Evolutionary conservation across 2,329 filamentous ascomycete species (phyloP), one percentile per base, ranked within the genome.

Genomic region (Aspergillus hortae): DNA sequence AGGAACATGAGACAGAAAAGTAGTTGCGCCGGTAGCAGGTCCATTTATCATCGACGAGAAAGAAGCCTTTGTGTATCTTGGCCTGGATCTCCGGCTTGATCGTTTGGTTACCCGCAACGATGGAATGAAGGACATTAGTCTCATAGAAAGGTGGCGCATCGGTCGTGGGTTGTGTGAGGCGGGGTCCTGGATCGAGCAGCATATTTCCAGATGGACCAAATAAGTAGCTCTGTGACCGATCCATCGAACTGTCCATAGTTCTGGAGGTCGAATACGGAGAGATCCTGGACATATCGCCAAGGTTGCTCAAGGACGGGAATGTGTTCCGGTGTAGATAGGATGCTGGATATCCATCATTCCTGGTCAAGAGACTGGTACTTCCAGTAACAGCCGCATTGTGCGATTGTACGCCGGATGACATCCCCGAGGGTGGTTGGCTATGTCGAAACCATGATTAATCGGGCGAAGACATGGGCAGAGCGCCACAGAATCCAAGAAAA

Each of bases 11-110:
- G 48, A 94, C 90, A 0, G 89, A 87, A 67, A 96, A 94, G 72
- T 96, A 96, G 68, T 96, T 96, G 41, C 92, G 82, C 32, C 91
- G 81, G 67, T 96, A 96, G 73, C 91, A 95, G 0, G 91, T 96
- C 90, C 90, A 96, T 61, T 92, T 89, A 15, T 82, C 80, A 50
- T 95, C 91, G 3, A 81, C 81, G 33, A 85, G 76, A 67, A 96
- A 95, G 73, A 95, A 95, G 0, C 91, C 91, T 63, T 95, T 95
- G 68, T 95, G 89, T 54, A 95, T 90, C 62, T 84, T 87, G 33
- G 89, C 89, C 27, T 86, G 80, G 57, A 96, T 89, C 12, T 89
- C 86, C 17, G 88, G 80, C 57, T 85, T 86, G 58, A 94, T 79
- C 1, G 77, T 74, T 41, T 71, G 68, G 25, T 59, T 65, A 10